Conservation (phyloP, 306 rosid genomes). For the Sphenostylis stenocarpa region DNA sequence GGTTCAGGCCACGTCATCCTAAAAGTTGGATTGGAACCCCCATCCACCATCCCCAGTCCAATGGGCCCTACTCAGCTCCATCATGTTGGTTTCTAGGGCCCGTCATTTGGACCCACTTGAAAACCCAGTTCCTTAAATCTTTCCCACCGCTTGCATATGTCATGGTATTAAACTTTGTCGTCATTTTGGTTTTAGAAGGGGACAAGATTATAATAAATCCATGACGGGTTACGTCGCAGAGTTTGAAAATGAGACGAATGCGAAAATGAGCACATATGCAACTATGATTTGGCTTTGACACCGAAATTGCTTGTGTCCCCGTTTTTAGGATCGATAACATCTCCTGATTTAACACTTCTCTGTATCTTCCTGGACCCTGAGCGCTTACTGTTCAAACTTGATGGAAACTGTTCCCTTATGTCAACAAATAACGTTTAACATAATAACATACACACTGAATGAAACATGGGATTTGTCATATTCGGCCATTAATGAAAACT, state of each 20-base stretch:
- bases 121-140: constrained; percentile 1
- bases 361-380: neutral
- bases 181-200: neutral
- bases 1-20: neutral
- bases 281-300: constrained; percentile 10
- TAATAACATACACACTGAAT: neutral
- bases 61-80: constrained; percentile 28
- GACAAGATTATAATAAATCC: constrained; percentile 18
- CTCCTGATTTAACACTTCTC: neutral
- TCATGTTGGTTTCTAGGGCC: constrained; percentile 19
- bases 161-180: constrained; percentile 14
- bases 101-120: constrained; percentile 9
- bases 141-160: constrained; percentile 1
- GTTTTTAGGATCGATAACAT: neutral
- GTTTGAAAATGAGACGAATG: neutral
- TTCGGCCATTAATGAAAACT: too few relatives aligned
- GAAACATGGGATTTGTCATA: too few relatives aligned
- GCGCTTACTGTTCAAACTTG: neutral
- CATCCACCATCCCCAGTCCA: neutral
- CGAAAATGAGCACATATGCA: constrained; percentile 1
- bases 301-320: constrained; percentile 3
- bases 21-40: neutral
- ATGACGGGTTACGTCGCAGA: neutral
- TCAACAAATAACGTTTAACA: neutral
- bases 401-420: neutral